These are phyloP conservation scores for Kernera saxatilis DNA, from an alignment of 345 rosid species.

Conservation along the genomic window DNA sequence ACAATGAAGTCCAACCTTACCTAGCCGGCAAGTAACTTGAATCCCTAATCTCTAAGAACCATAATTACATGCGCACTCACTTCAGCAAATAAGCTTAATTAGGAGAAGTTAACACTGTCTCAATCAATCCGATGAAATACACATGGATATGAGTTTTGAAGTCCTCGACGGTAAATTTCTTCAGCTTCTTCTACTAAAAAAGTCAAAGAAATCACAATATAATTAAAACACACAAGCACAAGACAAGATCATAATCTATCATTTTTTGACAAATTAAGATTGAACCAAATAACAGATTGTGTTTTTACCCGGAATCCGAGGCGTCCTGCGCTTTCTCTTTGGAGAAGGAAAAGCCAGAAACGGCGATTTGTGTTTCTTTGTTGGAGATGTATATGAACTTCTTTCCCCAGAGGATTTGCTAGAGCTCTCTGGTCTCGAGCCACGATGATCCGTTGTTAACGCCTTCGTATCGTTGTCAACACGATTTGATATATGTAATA, in stretches of 20 bases:
- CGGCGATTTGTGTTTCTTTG: background rate
- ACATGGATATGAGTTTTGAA: background rate
- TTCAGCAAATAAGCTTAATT: background rate
- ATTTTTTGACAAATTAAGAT: background rate
- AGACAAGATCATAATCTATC: background rate
- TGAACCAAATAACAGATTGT: background rate
- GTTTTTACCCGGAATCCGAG: background rate
- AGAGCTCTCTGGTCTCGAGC: background rate
- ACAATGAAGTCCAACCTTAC: background rate
- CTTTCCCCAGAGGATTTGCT: background rate
- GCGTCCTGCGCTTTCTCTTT: background rate
- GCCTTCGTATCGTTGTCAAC: background rate
- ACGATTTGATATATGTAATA: background rate
- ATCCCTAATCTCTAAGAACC: background rate
- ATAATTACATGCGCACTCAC: background rate
- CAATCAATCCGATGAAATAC: background rate
- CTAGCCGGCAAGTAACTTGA: background rate
- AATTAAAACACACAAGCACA: constrained; percentile 3
- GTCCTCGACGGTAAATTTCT: background rate
- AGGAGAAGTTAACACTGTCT: background rate
- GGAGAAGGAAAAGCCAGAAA: constrained; percentile 17
- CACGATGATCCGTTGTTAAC: background rate
- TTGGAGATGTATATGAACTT: background rate
- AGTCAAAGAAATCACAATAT: background rate
- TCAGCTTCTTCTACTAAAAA: background rate